Evolutionary conservation across 805 yeast genomes (phyloP), one percentile per base, ranked within the genome.

Genomic region (Starmerella vitae): DNA sequence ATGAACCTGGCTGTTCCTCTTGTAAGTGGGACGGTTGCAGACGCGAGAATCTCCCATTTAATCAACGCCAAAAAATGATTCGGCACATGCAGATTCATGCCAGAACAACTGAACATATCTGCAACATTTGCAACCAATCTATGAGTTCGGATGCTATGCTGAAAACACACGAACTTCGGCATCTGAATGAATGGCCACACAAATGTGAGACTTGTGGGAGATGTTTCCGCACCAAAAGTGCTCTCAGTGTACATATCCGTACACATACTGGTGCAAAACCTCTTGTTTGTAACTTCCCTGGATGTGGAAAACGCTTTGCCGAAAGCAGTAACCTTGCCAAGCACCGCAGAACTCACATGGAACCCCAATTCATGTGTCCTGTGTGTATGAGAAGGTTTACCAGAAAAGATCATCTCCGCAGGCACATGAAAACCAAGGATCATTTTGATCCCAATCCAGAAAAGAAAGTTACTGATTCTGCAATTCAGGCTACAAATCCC

Each of bases 181-280:
- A 88, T 57, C 74, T 88, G 1, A 95, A 95, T 2, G 96, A 85
- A 51, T 80, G 76, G 53, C 97, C 97, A 1, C 85, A 68, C 56
- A 58, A 58, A 38, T 88, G 98, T 58, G 63, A 68, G 20, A 54
- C 64, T 1, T 88, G 98, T 58, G 76, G 71, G 4, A 86, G 84
- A 56, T 56, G 64, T 20, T 88, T 88, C 62, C 79, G 94, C 9
- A 83, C 93, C 2, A 71, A 81, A 21, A 76, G 91, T 3, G 77
- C 91, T 13, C 64, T 86, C 33, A 78, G 84, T 1, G 83, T 88
- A 22, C 97, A 91, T 60, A 59, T 70, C 33, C 66, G 97, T 44
- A 76, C 76, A 2, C 98, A 88, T 58, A 80, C 94, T 1, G 96
- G 96, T 2, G 88, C 79, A 43, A 83, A 79, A 57, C 96, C 96